Percentiles rank a stretch among this genome's conserved stretches.
Conservation (phyloP, 2,329 filamentous ascomycete genomes). For the Aspergillus niger region DNA sequence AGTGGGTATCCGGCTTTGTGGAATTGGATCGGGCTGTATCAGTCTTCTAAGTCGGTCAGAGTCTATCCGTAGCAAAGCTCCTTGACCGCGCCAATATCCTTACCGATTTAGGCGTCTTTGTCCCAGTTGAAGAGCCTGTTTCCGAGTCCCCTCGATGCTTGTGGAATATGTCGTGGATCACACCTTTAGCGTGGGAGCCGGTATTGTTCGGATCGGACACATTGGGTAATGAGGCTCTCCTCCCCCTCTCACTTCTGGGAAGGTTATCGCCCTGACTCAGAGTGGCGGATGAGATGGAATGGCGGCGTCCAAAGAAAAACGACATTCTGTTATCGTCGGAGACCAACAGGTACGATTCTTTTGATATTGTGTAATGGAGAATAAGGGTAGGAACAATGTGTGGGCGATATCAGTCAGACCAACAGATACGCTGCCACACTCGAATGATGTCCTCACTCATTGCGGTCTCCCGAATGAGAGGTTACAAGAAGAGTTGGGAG, state of each 20-base stretch:
- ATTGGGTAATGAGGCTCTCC: conserved; percentile 17
- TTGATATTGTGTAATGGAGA: background rate
- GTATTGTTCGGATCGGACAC: conserved; percentile 5
- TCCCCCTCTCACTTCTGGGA: background rate
- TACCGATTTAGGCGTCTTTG: background rate
- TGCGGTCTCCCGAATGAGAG: background rate
- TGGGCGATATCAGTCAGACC: background rate
- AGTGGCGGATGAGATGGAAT: conserved; percentile 26
- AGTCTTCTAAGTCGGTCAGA: background rate
- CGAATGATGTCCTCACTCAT: background rate
- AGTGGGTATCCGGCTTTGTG: background rate
- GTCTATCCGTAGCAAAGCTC: background rate
- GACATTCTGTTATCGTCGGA: conserved; percentile 20
- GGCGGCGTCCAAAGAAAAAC: conserved; percentile 32
- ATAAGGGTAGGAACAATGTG: background rate
- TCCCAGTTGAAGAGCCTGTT: background rate
- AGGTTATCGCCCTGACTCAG: conserved; percentile 14
- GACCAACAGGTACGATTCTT: background rate
- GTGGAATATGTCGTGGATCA: conserved; percentile 29
- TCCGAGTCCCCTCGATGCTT: conserved; percentile 18
- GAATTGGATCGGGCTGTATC: background rate
- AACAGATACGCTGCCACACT: background rate
- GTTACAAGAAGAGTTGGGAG: background rate
- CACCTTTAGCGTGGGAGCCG: conserved; percentile 7
- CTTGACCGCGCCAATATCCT: background rate